A percentile compares a stretch with the other conserved stretches of the same genome.
phyloP scores from a whole-genome alignment of 176 grass and related monocot species.

The Oryza glaberrima region DNA sequence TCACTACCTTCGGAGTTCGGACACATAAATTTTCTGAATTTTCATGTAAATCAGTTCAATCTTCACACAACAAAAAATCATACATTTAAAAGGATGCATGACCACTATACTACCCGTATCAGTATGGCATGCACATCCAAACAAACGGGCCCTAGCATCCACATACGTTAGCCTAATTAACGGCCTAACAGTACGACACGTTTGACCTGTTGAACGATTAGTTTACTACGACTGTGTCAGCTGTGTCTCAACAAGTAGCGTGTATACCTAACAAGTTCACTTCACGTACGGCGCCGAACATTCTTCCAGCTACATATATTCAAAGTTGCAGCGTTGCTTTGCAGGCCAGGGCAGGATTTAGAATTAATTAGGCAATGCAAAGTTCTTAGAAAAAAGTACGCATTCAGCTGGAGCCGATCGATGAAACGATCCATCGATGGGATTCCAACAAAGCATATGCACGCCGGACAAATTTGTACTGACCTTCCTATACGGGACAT shows the following conservation, averaged over 20 bases:
- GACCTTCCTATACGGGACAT: not conserved
- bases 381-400: not conserved
- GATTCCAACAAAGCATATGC: not conserved
- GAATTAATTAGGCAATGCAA: slow-evolving; percentile 24
- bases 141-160: too few species aligned
- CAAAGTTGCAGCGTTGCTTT: not conserved
- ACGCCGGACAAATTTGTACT: slow-evolving; percentile 11
- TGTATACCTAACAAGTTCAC: slow-evolving; percentile 8
- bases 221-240: not conserved
- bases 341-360: not conserved
- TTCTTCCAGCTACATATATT: slow-evolving; percentile 37
- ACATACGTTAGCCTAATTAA: not conserved
- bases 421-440: not conserved
- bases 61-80: too few species aligned
- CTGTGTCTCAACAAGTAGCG: not conserved
- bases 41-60: too few species aligned
- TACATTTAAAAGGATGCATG: too few species aligned
- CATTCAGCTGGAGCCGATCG: not conserved
- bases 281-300: slow-evolving; percentile 1
- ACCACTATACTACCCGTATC: too few species aligned
- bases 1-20: too few species aligned
- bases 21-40: too few species aligned
- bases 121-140: too few species aligned
- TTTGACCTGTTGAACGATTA: not conserved
- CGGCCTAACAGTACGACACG: slow-evolving; percentile 15